phyloP scores from a whole-genome alignment of 2,329 filamentous ascomycete species.

The Bipolaris cookei region DNA sequence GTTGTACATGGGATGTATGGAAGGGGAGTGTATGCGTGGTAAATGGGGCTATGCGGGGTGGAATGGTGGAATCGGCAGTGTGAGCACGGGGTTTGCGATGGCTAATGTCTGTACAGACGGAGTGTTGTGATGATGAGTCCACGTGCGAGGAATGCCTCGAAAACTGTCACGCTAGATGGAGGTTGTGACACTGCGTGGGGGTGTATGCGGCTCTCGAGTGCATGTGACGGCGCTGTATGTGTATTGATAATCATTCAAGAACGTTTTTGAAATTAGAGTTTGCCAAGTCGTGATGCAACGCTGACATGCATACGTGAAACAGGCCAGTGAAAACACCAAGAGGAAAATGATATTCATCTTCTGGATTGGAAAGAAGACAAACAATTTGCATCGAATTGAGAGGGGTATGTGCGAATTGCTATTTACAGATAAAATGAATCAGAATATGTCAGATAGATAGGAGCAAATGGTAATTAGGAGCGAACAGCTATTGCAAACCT shows the following conservation, averaged over 20 bases:
- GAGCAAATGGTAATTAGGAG: background rate
- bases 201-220: no score
- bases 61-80: background rate
- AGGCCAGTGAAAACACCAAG: background rate
- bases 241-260: no score
- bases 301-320: background rate
- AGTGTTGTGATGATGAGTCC: background rate
- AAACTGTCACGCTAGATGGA: background rate
- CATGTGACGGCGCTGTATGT: no score
- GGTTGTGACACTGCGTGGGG: background rate
- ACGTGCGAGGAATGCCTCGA: background rate
- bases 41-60: background rate
- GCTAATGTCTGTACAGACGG: background rate
- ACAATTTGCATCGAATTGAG: background rate
- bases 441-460: background rate
- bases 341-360: background rate
- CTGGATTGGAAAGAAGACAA: background rate
- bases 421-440: background rate
- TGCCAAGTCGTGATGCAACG: background rate
- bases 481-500: no score
- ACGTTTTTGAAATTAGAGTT: no score
- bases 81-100: background rate
- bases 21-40: no score
- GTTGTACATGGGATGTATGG: no score
- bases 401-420: constrained; percentile 11